phyloP scores from a whole-genome alignment of 495 filamentous ascomycete species.

The Ramalina intermedia region DNA sequence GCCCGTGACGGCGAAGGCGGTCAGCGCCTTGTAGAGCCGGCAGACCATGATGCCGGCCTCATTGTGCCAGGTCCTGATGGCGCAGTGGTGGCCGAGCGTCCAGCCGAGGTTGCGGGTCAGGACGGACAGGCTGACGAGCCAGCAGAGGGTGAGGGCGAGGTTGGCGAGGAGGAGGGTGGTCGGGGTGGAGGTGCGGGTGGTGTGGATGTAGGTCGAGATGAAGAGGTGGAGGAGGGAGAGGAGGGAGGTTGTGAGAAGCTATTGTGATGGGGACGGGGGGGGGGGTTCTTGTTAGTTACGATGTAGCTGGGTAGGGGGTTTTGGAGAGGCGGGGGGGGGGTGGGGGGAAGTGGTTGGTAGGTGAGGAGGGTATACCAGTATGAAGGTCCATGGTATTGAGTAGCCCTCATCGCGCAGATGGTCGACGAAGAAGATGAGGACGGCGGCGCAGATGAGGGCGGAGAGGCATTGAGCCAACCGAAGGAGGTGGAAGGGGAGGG shows the following conservation, averaged over 20 bases:
- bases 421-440: constrained; percentile 48
- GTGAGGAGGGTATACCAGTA: constrained; percentile 32
- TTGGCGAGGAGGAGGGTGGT: constrained; percentile 40
- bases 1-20: constrained; percentile 43
- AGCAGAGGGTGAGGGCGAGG: constrained; percentile 35
- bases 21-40: constrained; percentile 50
- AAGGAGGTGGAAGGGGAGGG: constrained; percentile 43
- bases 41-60: constrained; percentile 46
- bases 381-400: constrained; percentile 48
- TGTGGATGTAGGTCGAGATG: constrained; percentile 41
- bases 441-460: constrained; percentile 38
- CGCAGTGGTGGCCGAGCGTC: constrained; percentile 45
- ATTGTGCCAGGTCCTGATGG: constrained; percentile 37
- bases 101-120: constrained; percentile 41
- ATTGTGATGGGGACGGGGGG: background rate
- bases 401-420: constrained; percentile 39
- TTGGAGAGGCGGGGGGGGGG: background rate
- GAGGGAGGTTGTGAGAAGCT: constrained; percentile 43
- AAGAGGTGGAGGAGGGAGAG: constrained; percentile 38
- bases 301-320: background rate
- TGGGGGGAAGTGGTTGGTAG: background rate
- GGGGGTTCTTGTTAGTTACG: background rate
- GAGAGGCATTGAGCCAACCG: constrained; percentile 36
- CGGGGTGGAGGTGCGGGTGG: constrained; percentile 40
- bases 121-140: constrained; percentile 41